Percentiles rank a stretch among this genome's conserved stretches.
phyloP scores from a whole-genome alignment of 805 yeast species.

The Teunomyces lycoperdinae region DNA sequence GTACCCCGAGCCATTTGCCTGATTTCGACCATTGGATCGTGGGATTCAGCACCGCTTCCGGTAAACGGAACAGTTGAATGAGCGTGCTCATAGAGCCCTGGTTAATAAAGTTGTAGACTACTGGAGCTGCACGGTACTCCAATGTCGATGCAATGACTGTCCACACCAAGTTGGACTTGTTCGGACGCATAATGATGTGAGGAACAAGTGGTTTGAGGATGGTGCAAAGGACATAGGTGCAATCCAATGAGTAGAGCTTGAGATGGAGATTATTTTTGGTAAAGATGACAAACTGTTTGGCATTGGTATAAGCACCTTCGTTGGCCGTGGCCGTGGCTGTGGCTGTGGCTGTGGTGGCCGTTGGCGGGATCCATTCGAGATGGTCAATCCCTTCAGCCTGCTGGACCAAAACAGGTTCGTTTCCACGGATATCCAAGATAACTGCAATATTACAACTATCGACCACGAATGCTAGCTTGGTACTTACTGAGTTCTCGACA shows the following conservation, averaged over 20 bases:
- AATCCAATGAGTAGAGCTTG: conserved; percentile 36
- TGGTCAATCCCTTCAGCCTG: conserved; percentile 29
- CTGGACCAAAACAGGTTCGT: conserved; percentile 30
- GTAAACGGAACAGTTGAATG: conserved; percentile 19
- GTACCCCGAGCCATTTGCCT: conserved; percentile 34
- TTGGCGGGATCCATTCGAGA: conserved; percentile 35
- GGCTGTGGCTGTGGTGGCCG: background rate
- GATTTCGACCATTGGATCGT: conserved; percentile 29
- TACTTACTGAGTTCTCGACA: conserved; percentile 6
- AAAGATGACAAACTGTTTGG: conserved; percentile 32
- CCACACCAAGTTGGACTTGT: conserved; percentile 24
- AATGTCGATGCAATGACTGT: conserved; percentile 26
- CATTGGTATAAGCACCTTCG: conserved; percentile 31
- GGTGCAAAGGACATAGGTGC: conserved; percentile 29
- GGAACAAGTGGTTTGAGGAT: conserved; percentile 30
- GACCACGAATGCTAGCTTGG: conserved; percentile 31
- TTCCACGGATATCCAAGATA: conserved; percentile 21
- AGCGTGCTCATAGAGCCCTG: conserved; percentile 30
- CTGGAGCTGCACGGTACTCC: conserved; percentile 16
- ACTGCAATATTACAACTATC: conserved; percentile 17
- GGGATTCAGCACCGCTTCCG: conserved; percentile 9
- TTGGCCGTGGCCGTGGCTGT: background rate
- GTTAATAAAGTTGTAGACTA: conserved; percentile 28
- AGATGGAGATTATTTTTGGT: conserved; percentile 24
- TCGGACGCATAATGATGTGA: conserved; percentile 17